Conservation (phyloP, 306 rosid genomes). For the Sindora glabra region DNA sequence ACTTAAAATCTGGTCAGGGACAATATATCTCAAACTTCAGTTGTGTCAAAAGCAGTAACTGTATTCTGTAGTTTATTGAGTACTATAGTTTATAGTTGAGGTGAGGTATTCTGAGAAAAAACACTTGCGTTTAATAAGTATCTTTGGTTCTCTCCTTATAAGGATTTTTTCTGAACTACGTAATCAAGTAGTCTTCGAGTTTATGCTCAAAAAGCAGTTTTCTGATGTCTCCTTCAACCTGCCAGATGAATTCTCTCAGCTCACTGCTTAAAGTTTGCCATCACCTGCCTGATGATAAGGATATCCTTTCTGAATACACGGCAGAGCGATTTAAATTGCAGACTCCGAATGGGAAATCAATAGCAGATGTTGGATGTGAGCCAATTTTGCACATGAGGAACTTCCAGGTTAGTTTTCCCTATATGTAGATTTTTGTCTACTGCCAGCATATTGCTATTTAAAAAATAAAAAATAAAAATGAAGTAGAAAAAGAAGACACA, state of each 20-base stretch:
- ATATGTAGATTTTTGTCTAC: too few species aligned
- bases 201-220: conserved; percentile 12
- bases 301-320: conserved; percentile 39
- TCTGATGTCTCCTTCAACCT: conserved; percentile 22
- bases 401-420: conserved; percentile 81
- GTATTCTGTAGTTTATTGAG: not conserved
- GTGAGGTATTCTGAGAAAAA: too few species aligned
- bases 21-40: not conserved
- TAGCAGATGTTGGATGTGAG: conserved; percentile 94
- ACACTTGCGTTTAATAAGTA: not conserved
- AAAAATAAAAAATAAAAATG: too few species aligned
- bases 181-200: not conserved
- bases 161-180: not conserved
- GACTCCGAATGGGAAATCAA: conserved; percentile 78
- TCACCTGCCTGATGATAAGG: conserved; percentile 46
- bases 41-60: not conserved
- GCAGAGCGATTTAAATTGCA: conserved; percentile 65
- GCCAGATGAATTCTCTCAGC: conserved; percentile 89
- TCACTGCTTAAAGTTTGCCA: conserved; percentile 78
- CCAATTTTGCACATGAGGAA: conserved; percentile 97
- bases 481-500: too few species aligned
- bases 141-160: not conserved
- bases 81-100: not conserved
- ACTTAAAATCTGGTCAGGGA: not conserved
- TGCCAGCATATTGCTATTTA: too few species aligned